phyloP scores from a whole-genome alignment of 768 basidiomycete species.

The Infundibulicybe gibba region DNA sequence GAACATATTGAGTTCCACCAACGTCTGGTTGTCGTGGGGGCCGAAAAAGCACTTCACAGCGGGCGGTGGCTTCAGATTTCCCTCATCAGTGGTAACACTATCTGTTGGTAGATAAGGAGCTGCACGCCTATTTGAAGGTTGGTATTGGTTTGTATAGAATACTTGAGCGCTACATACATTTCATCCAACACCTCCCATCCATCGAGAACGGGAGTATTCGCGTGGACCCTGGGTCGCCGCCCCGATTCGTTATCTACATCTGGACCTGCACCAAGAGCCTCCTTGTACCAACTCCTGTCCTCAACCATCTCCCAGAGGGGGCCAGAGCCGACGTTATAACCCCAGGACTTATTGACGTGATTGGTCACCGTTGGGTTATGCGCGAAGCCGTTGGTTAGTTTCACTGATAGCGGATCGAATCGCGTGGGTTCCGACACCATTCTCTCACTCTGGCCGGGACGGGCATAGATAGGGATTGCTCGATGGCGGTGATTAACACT shows the following conservation, averaged over 20 bases:
- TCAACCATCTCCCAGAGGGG: slow-evolving; percentile 79
- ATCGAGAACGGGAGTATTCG: slow-evolving; percentile 33
- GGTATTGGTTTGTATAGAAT: slow-evolving; percentile 1
- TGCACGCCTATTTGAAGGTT: slow-evolving; percentile 41
- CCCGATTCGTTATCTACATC: slow-evolving; percentile 41
- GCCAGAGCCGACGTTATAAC: slow-evolving; percentile 70
- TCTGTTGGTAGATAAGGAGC: slow-evolving; percentile 58
- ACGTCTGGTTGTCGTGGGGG: slow-evolving; percentile 51
- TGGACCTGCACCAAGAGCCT: slow-evolving; percentile 32
- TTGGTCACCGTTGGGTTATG: slow-evolving; percentile 41
- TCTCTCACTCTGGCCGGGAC: slow-evolving; percentile 54
- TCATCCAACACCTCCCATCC: slow-evolving; percentile 43
- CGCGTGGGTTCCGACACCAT: slow-evolving; percentile 45
- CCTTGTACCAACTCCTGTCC: slow-evolving; percentile 78
- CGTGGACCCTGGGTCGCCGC: slow-evolving; percentile 59
- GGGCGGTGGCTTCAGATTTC: slow-evolving; percentile 46
- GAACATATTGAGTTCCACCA: slow-evolving; percentile 49
- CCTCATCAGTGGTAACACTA: slow-evolving; percentile 44
- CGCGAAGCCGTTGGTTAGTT: slow-evolving; percentile 56
- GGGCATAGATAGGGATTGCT: slow-evolving; percentile 56
- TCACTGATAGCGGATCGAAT: slow-evolving; percentile 39
- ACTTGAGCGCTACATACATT: slow-evolving; percentile 37
- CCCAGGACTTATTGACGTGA: slow-evolving; percentile 68
- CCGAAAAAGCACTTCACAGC: slow-evolving; percentile 64
- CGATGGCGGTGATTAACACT: slow-evolving; percentile 73